Base-by-base conservation (phyloP, 805 yeast species). In the Clavispora carvajalis region DNA sequence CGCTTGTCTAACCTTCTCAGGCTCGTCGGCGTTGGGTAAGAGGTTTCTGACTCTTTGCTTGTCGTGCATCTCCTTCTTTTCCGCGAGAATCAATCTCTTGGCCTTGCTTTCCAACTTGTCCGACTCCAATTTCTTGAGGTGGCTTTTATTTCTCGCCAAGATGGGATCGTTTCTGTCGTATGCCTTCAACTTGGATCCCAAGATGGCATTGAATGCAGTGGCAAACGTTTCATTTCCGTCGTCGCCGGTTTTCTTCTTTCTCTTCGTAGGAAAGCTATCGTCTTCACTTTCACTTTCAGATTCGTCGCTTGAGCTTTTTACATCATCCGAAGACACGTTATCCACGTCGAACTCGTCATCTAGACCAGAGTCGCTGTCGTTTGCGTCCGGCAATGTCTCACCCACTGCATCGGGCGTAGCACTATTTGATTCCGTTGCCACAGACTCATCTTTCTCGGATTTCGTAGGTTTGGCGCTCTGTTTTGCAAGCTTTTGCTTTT, bases 101-200 rank as follows among this genome's bases (percentile, higher is more conserved):
- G 96, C 98, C 59, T 88, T 85, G 44, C 78, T 76, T 52, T 91
- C 97, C 34, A 93, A 67, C 55, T 84, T 85, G 38, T 85, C 87
- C 23, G 80, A 75, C 51, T 90, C 96, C 41, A 85, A 73, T 49
- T 85, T 81, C 63, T 81, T 82, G 37, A 80, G 46, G 0, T 81
- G 76, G 31, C 74, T 71, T 49, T 83, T 85, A 55, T 85, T 85
- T 63, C 98, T 80, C 7, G 91, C 90, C 64, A 91, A 73, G 41
- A 91, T 86, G 3, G 99, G 99, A 59, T 90, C 95, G 34, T 76
- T 76, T 56, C 97, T 74, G 55, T 85, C 88, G 53, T 91, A 85
- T 0, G 96, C 95, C 59, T 93, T 93, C 49, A 91, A 70, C 53
- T 79, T 82, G 1, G 98, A 87, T 5, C 84, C 85, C 38, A 91